Conservation (phyloP, 441 rosid species). For the Populus hybrid region DNA sequence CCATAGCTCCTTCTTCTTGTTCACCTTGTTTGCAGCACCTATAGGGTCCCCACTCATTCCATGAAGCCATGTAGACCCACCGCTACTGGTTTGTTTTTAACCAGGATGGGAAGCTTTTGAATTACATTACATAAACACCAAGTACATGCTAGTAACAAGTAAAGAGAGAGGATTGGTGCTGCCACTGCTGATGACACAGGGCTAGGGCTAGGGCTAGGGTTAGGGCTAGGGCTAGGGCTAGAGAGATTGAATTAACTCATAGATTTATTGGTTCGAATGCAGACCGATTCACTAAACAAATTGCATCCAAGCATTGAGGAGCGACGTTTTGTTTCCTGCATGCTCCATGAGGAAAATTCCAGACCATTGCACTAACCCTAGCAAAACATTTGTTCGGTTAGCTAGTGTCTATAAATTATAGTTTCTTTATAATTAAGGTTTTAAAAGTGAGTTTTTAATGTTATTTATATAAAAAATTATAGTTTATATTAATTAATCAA, state of each 20-base stretch:
- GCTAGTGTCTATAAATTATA: no score
- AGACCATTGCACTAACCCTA: neutral
- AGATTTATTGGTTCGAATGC: neutral
- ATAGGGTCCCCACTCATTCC: neutral
- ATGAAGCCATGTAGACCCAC: neutral
- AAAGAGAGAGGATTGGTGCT: neutral
- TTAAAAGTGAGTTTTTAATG: no score
- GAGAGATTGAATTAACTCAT: neutral
- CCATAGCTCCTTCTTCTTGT: neutral
- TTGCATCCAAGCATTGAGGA: neutral
- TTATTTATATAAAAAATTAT: no score
- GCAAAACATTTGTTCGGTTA: neutral
- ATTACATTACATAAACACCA: neutral
- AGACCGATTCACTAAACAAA: neutral
- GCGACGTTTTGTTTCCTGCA: neutral
- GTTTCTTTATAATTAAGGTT: no score
- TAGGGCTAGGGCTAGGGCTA: neutral
- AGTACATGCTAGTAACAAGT: neutral
- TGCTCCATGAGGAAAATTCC: neutral
- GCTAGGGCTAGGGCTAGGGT: neutral
- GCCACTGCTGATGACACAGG: neutral
- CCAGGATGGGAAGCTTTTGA: neutral
- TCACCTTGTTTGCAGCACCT: neutral
- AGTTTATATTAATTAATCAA: no score
- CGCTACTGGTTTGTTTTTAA: neutral